Evolutionary conservation across 768 basidiomycete species (phyloP).

Genomic region (Phlegmacium glaucopus): DNA sequence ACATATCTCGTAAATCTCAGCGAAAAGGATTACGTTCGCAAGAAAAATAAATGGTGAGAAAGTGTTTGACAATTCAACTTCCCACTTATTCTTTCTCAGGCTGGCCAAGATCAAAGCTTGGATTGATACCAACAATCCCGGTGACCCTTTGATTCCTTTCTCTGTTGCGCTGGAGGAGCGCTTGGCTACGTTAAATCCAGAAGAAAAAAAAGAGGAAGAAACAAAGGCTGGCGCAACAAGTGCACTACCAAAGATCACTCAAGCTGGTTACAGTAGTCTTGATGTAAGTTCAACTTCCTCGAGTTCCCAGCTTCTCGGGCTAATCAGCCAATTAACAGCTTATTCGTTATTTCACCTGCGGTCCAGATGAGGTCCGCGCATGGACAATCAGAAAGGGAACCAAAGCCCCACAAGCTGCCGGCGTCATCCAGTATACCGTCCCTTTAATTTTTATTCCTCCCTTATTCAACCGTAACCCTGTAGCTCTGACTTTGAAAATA

Average conservation of each 20-base stretch:
- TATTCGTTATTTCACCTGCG: constrained; percentile 96
- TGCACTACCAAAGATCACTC: constrained; percentile 90
- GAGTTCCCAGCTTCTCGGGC: background rate
- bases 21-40: constrained; percentile 90
- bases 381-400: constrained; percentile 96
- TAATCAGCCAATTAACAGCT: constrained; percentile 42
- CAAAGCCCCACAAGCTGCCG: constrained; percentile 96
- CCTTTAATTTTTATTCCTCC: background rate
- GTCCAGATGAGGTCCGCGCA: constrained; percentile 94
- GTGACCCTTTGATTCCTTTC: constrained; percentile 95
- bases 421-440: constrained; percentile 83
- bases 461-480: background rate
- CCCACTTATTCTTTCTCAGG: constrained; percentile 37
- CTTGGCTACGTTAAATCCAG: constrained; percentile 55
- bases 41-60: constrained; percentile 95
- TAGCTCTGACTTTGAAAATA: constrained; percentile 96
- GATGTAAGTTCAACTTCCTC: constrained; percentile 46
- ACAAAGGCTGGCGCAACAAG: constrained; percentile 70
- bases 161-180: constrained; percentile 95
- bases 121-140: constrained; percentile 96
- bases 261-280: constrained; percentile 85
- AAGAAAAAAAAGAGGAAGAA: constrained; percentile 78
- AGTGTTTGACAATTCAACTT: background rate
- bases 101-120: constrained; percentile 95
- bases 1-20: constrained; percentile 98